Percentiles rank a stretch among this genome's conserved stretches.
Conservation (phyloP, 192 early-diverging fungal species). For the Backusella westeae region DNA sequence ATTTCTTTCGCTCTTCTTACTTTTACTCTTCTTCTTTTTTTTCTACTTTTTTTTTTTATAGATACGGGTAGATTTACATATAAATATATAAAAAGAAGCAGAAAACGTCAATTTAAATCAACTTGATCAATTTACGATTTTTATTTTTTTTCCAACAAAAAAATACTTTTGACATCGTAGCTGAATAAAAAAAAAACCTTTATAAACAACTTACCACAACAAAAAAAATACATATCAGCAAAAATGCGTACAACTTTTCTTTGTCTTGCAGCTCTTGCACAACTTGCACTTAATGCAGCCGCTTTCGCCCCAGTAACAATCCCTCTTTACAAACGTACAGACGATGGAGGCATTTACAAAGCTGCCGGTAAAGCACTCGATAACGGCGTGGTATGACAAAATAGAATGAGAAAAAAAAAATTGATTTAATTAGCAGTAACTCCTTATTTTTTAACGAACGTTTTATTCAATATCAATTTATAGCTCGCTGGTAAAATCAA, state of each 20-base stretch:
- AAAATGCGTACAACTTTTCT: constrained; percentile 31
- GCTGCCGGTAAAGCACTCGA: constrained; percentile 34
- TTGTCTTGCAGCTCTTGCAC: constrained; percentile 32
- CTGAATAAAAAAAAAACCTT: background rate
- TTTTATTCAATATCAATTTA: background rate
- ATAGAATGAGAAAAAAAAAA: background rate
- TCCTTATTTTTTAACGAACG: constrained; percentile 6
- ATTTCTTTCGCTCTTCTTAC: background rate
- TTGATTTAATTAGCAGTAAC: constrained; percentile 1
- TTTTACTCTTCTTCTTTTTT: background rate
- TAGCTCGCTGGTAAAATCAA: constrained; percentile 86
- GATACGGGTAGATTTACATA: background rate
- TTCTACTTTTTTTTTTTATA: constrained; percentile 5
- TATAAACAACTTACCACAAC: background rate
- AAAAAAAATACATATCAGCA: background rate
- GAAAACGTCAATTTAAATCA: constrained; percentile 24
- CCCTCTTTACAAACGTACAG: constrained; percentile 13
- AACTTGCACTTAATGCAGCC: constrained; percentile 26
- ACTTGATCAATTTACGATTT: background rate
- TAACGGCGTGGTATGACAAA: constrained; percentile 25
- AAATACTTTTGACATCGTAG: background rate
- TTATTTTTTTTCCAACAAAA: background rate
- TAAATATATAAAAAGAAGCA: background rate
- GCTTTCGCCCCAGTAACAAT: constrained; percentile 9
- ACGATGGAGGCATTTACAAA: constrained; percentile 16